Evolutionary conservation across 441 rosid species (phyloP), one percentile per base, ranked within the genome.

Genomic region (Monsonia emarginata): DNA sequence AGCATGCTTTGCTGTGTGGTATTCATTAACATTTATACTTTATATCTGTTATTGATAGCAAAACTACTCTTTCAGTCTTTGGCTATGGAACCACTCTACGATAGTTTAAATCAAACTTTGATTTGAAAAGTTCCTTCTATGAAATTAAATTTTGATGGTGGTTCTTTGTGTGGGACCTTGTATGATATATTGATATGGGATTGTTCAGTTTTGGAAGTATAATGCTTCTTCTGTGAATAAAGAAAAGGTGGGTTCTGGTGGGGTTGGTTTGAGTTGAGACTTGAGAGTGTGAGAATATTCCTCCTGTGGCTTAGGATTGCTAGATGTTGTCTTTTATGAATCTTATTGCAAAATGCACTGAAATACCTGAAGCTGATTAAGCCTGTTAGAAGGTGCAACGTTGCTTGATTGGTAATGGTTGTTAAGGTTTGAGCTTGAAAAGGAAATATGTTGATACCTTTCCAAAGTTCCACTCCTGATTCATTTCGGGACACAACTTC

Each of bases 171-270:
- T 69, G 78, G 79, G 84, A 1, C 75, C 76, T 78, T 38, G 7
- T 19, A 19, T 60, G 73, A 67, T 75, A 72, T 78, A 68, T 75
- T 78, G n/a, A n/a, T n/a, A n/a, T n/a, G n/a, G n/a, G n/a, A 58
- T 46, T 65, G 46, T 72, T 70, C 40, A 65, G 64, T 69, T 76
- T 62, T 71, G 75, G 71, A 63, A 65, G 67, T 64, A 67, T 60
- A 61, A 67, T 44, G 57, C 71, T 63, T 40, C 40, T 77, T 72
- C 68, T 71, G 60, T 36, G 24, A 60, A 38, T 69, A 14, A 1
- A 44, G 42, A 54, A 56, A 69, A 66, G 73, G 34, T 58, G 32
- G 65, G 52, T 2, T 71, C 72, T 78, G 65, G 60, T 56, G 63
- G 66, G 72, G 38, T 76, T 72, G 34, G 46, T 57, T 61, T 76